Percentiles rank a stretch among this genome's conserved stretches.
phyloP scores from a whole-genome alignment of 768 basidiomycete genomes.

The Tricholoma sp. region DNA sequence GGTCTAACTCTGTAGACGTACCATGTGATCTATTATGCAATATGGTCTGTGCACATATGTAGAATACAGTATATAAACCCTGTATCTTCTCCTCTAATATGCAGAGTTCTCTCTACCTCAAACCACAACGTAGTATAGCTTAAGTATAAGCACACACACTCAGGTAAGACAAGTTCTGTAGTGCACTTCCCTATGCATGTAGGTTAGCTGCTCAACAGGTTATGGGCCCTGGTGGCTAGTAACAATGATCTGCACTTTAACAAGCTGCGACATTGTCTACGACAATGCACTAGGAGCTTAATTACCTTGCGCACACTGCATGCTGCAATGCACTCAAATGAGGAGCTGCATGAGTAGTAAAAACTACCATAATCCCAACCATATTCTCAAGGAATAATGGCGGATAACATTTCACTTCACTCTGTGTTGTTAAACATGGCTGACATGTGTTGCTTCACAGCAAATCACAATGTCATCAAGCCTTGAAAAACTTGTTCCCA shows the following conservation, averaged over 20 bases:
- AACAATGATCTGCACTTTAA: background rate
- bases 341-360: too few species aligned
- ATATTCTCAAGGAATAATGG: background rate
- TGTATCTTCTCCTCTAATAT: background rate
- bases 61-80: background rate
- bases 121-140: background rate
- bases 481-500: too few species aligned
- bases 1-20: too few species aligned
- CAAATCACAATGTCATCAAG: background rate
- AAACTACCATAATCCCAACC: background rate
- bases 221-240: background rate
- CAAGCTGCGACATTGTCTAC: background rate
- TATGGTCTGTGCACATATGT: background rate
- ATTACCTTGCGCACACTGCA: background rate
- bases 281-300: background rate
- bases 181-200: background rate
- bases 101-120: background rate
- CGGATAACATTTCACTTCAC: background rate
- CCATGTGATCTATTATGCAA: too few species aligned
- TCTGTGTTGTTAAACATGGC: background rate
- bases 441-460: background rate
- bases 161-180: background rate
- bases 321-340: background rate
- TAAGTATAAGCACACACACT: background rate
- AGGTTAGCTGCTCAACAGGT: background rate